Evolutionary conservation across 192 early-diverging fungal genomes (phyloP), one percentile per base, ranked within the genome.

Genomic region (Coemansia sp.): DNA sequence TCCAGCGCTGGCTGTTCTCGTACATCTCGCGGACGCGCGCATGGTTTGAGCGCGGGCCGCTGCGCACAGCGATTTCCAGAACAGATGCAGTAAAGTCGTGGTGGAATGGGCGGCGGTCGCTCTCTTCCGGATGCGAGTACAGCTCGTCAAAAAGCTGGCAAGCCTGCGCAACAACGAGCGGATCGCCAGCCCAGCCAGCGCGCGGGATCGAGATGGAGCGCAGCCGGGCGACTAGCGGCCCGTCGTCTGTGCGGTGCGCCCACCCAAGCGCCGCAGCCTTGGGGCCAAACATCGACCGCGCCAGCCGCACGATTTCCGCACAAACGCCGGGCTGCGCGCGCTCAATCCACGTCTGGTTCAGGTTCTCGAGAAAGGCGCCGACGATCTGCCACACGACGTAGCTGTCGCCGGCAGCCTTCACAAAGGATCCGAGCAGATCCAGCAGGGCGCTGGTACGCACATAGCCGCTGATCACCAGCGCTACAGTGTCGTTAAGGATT

Each of bases 401-500:
- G 78, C 96, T 94, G 49, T 90, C 89, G 35, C 93, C 83, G 20
- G 86, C 85, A 71, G 94, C 97, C 43, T 84, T 81, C 36, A 84
- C 64, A 41, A 87, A 88, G n/a, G 88, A 80, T n/a, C 84, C 81
- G 21, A 95, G 70, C 51, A 99, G 75, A 45, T 86, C 88, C 69
- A 99, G 84, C 14, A 93, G 78, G 6, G 83, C 87, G 57, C 85
- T 83, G 11, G 95, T 96, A 57, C 84, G 87, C 49, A 84, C 86
- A 33, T 93, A 84, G 5, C 96, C 97, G 75, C 93, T 91, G 38
- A 81, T 72, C 21, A 89, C 89, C 51, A 97, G 76, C 10, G 92
- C 87, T 33, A 89, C 91, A 20, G 90, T 82, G 85, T 99, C 97
- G 38, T 88, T 85, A 62, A 99, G 62, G 10, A 98, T 74, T 60